Percentiles rank a stretch among this genome's conserved stretches.
Conservation (phyloP, 148 eudicot species). For the Rhododendron ovatum region DNA sequence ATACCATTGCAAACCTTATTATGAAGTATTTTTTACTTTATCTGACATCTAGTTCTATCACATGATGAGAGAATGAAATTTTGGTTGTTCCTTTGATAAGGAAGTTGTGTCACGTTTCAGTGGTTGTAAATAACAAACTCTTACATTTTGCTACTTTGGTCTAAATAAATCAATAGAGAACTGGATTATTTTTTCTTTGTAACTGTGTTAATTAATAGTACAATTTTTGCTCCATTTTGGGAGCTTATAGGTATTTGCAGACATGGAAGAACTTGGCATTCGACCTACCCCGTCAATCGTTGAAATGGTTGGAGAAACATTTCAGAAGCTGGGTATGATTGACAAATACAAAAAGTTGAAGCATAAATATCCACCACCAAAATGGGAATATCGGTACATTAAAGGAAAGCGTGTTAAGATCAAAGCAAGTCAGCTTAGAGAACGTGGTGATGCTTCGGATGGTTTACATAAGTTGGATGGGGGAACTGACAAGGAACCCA, state of each 20-base stretch:
- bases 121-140: background rate
- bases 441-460: constrained; percentile 15
- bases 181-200: background rate
- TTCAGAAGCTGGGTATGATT: constrained; percentile 71
- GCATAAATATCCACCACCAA: constrained; percentile 80
- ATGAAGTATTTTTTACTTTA: background rate
- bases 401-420: constrained; percentile 80
- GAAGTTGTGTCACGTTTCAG: background rate
- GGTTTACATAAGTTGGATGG: constrained; percentile 18
- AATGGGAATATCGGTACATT: constrained; percentile 72
- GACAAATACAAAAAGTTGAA: constrained; percentile 70
- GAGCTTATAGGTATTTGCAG: constrained; percentile 60
- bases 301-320: constrained; percentile 69
- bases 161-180: background rate
- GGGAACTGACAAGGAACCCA: constrained; percentile 16
- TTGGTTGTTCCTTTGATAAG: background rate
- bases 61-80: background rate
- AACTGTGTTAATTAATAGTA: background rate
- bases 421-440: constrained; percentile 33
- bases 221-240: background rate
- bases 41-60: background rate
- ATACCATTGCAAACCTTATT: background rate
- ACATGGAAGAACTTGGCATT: constrained; percentile 94
- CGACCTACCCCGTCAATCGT: constrained; percentile 60
- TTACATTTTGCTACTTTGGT: background rate